Conservation (phyloP, 2,329 filamentous ascomycete species). For the Fusarium beomiforme region DNA sequence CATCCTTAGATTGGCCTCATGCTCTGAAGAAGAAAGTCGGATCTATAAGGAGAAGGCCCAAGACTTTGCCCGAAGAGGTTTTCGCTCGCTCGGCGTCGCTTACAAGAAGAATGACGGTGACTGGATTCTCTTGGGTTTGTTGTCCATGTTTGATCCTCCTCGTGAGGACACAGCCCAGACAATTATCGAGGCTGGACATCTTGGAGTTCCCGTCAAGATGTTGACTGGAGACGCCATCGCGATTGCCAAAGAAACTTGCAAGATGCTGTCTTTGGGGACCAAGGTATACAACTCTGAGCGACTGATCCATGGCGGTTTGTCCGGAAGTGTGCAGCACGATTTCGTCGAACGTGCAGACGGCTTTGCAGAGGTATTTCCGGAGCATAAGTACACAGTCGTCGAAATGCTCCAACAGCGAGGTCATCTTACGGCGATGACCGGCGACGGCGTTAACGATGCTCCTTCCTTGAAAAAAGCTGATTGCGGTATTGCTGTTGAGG, state of each 20-base stretch:
- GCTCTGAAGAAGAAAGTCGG: slow-evolving; percentile 1
- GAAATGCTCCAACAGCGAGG: slow-evolving; percentile 27
- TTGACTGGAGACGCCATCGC: slow-evolving; percentile 26
- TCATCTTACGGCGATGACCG: slow-evolving; percentile 22
- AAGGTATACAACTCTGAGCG: slow-evolving; percentile 25
- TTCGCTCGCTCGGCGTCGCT: slow-evolving; percentile 22
- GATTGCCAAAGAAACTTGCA: slow-evolving; percentile 24
- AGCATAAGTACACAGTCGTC: slow-evolving; percentile 23
- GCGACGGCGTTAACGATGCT: slow-evolving; percentile 19
- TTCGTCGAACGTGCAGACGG: slow-evolving; percentile 30
- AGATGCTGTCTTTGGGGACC: slow-evolving; percentile 16
- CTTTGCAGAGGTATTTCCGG: slow-evolving; percentile 17
- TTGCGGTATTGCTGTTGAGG: slow-evolving; percentile 23
- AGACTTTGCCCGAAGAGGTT: slow-evolving; percentile 21
- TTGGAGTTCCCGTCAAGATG: slow-evolving; percentile 24
- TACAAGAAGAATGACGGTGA: slow-evolving; percentile 30
- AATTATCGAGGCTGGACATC: slow-evolving; percentile 20
- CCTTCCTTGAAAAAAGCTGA: slow-evolving; percentile 17
- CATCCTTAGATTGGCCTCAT: slow-evolving; percentile 4
- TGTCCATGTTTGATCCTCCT: slow-evolving; percentile 28
- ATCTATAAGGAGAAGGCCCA: slow-evolving; percentile 25
- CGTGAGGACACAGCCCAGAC: slow-evolving; percentile 19
- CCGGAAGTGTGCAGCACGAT: slow-evolving; percentile 24
- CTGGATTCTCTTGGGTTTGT: slow-evolving; percentile 13
- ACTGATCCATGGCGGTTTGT: slow-evolving; percentile 7